Evolutionary conservation across 1,284 basidiomycete genomes (phyloP), one percentile per base, ranked within the genome.

Genomic region (Anthracocystis walkeri): DNA sequence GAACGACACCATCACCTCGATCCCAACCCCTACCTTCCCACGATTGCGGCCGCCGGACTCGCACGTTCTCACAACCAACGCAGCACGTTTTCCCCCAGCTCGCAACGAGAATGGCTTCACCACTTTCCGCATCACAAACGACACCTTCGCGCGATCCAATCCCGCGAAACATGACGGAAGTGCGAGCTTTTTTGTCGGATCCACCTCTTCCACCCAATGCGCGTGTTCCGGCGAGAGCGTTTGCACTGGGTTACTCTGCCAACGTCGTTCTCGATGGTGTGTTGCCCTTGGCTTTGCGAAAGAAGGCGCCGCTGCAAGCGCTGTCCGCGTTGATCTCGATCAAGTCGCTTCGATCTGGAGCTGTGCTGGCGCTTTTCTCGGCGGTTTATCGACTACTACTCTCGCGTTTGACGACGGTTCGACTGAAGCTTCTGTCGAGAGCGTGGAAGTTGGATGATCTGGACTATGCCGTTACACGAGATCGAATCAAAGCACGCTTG

Each of bases 251-350:
- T n/a, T 75, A 68, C 58, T 29, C 62, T 12, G 48, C 72, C 52
- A 76, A 78, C 33, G 61, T 57, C 18, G 62, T 62, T 1, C 49
- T 80, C 33, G 76, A 80, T 10, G 70, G 68, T n/a, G 18, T 82
- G 0, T 54, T 79, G 10, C 77, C 76, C 0, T 50, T 63, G 10
- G 51, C 80, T 4, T 35, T 80, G 3, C 62, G 76, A 23, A 73
- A 77, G 40, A 79, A 79, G 49, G 46, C 58, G 54, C 57, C 68
- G 1, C 11, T 35, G 2, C 64, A 72, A 44, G 75, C 77, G 1
- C 48, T 82, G 25, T 20, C 29, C 3, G 48, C 63, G 6, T 38
- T 80, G 40, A 20, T 77, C 38, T 71, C 76, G 23, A 38, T 65
- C 31, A 62, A 66, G 25, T 71, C 76, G 21, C 18, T 71, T 18